Base-by-base conservation (phyloP, 148 eudicot species). In the Cornus kousa region DNA sequence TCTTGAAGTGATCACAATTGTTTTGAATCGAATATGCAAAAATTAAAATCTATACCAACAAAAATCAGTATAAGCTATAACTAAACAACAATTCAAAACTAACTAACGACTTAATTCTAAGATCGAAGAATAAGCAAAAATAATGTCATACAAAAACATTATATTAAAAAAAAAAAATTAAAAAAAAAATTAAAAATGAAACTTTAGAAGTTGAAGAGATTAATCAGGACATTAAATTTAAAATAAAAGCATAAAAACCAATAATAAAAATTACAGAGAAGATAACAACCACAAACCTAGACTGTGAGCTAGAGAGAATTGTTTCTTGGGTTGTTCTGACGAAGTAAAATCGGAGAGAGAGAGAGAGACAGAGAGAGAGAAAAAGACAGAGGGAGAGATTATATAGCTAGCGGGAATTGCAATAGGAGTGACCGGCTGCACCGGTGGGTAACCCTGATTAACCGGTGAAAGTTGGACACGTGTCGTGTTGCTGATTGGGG, bases 391-490 rank as follows among this genome's bases (percentile, higher is more conserved):
- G 40, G 39, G 19, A 57, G 79, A 23, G 12, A 65, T 9, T 85
- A 83, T 88, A 84, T 83, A 86, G 76, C 79, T 78, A 84, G 84
- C 87, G 77, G 81, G 77, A 83, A 71, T 60, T 37, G 79, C 46
- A 78, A 73, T 17, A 7, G 33, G n/a, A 67, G 74, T 82, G 53
- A 89, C 92, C 81, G 91, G 87, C 70, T 81, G 72, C 20, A 79
- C 85, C 88, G 84, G 97, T 90, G 8, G 55, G 65, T 32, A n/a
- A 17, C 55, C 67, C 33, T 62, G 32, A 6, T 9, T 1, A 19
- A 89, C 92, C 55, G 87, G 94, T 86, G 33, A 22, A 0, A 4
- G 4, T 0, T 10, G 19, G 74, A 79, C 90, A 78, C 91, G 90
- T 87, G 87, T 83, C 71, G 22, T 1, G 2, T 31, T 24, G 13